Base-by-base conservation (phyloP, 108 stramenopile genomes). In the Skeletonema menzelii region DNA sequence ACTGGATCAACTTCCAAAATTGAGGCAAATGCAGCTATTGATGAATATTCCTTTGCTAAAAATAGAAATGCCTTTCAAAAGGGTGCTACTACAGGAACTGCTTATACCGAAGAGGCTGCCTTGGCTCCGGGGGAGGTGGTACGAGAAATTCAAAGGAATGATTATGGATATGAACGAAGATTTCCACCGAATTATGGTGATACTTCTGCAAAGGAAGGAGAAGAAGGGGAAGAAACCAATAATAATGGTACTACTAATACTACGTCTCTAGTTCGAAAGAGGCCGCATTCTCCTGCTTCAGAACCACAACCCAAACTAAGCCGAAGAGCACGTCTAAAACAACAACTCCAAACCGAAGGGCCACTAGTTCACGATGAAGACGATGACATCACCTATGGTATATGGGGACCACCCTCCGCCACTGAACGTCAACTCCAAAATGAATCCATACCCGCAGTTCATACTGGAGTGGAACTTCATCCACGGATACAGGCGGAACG, bases 361-460 rank as follows among this genome's bases (percentile, higher is more conserved):
- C 65, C 85, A 5, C 80, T 94, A n/a, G 86, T 94, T 6, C 82
- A 88, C 38, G 77, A 76, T 12, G 72, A 80, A 10, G 91, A 94
- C 61, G 93, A 94, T 63, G 93, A 91, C 56, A 69, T 84, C n/a
- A 76, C 80, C 32, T 89, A 85, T 63, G 93, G 93, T 11, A 85
- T 94, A 14, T 94, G 93, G 93, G 93, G 76, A 15, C 93, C 93
- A 13, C 93, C 93, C 56, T 84, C 89, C 10, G 38, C 67, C 15
- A 81, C 88, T 31, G 90, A 94, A 73, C 73, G 73, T 15, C 82
- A 76, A 67, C 40, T 86, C n/a, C 66, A 69, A 4, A 70, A 80
- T 8, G 87, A 93, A 69, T 66, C 72, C 19, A 28, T 90, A 22
- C 64, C 89, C 13, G 85, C 85, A 63, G 34, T 90, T 32, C 83